Evolutionary conservation across 345 rosid genomes (phyloP).

Genomic region (Linum usitatissimum): DNA sequence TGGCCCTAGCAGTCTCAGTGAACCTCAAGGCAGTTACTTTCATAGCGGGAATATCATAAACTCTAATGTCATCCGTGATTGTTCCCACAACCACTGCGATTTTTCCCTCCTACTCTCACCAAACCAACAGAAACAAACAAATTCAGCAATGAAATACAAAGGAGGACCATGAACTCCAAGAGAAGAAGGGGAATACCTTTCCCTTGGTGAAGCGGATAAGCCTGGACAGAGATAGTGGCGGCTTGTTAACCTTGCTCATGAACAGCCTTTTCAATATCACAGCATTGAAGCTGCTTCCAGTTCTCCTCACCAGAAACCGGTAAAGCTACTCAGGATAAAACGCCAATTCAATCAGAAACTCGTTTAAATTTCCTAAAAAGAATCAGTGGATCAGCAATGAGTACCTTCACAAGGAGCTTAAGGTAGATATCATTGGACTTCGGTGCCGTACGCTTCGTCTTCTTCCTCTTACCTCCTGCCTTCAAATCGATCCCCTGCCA

Average conservation of each 20-base stretch:
- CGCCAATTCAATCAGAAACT: not conserved
- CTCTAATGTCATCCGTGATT: not conserved
- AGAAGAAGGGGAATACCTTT: not conserved
- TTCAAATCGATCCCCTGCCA: constrained; percentile 2
- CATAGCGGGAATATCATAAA: not conserved
- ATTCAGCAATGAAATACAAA: not conserved
- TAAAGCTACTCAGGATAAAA: not conserved
- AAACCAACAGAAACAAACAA: not conserved
- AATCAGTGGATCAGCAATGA: not conserved
- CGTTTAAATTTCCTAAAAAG: not conserved
- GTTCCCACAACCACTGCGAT: constrained; percentile 3
- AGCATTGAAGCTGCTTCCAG: not conserved
- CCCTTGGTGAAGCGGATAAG: not conserved
- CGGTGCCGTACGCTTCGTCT: constrained; percentile 1
- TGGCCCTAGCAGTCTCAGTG: constrained; percentile 6
- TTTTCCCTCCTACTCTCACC: not conserved
- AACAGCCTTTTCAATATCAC: constrained; percentile 6
- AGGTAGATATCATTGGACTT: constrained; percentile 6
- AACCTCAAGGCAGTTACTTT: constrained; percentile 3
- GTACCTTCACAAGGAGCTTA: constrained; percentile 4
- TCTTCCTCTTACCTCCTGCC: constrained; percentile 7
- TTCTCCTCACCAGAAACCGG: constrained; percentile 8
- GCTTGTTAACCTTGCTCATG: constrained; percentile 4
- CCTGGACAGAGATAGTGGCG: constrained; percentile 5
- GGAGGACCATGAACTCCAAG: not conserved